Evolutionary conservation across 2,329 filamentous ascomycete species (phyloP).

Genomic region (Onygenales sp.): DNA sequence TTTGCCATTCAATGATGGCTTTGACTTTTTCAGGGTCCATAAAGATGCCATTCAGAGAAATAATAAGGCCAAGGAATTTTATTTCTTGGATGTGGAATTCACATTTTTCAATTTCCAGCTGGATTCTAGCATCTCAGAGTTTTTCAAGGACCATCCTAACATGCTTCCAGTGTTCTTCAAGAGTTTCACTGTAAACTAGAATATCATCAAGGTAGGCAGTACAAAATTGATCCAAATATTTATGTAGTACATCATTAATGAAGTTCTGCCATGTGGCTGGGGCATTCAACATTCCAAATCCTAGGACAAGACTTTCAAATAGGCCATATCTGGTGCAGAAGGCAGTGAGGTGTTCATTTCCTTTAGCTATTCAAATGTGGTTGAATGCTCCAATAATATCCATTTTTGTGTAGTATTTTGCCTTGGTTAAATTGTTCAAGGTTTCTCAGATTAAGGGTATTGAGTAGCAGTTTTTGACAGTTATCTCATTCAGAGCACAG

Average conservation of each 20-base stretch:
- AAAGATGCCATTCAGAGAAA: background rate
- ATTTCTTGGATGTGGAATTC: background rate
- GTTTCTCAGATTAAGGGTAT: constrained; percentile 19
- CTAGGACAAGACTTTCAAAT: too few species aligned
- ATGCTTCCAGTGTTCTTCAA: background rate
- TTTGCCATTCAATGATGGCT: background rate
- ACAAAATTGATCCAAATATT: constrained; percentile 8
- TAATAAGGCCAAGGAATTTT: background rate
- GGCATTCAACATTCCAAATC: constrained; percentile 6
- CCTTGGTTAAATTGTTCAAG: constrained; percentile 10
- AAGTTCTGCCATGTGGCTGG: constrained; percentile 15
- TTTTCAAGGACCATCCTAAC: background rate
- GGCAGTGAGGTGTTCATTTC: background rate
- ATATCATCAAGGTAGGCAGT: too few species aligned
- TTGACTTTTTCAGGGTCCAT: background rate
- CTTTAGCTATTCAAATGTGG: constrained; percentile 14
- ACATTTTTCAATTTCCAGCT: background rate
- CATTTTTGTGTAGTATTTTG: constrained; percentile 14
- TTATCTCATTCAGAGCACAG: constrained; percentile 19
- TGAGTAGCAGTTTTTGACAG: constrained; percentile 19
- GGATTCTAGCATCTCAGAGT: background rate
- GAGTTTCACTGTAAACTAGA: too few species aligned
- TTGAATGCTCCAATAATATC: constrained; percentile 18
- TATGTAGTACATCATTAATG: constrained; percentile 16
- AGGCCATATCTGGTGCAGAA: too few species aligned